Evolutionary conservation across 352 stramenopile species (phyloP).

Genomic region (Globisporangium echinulatum): DNA sequence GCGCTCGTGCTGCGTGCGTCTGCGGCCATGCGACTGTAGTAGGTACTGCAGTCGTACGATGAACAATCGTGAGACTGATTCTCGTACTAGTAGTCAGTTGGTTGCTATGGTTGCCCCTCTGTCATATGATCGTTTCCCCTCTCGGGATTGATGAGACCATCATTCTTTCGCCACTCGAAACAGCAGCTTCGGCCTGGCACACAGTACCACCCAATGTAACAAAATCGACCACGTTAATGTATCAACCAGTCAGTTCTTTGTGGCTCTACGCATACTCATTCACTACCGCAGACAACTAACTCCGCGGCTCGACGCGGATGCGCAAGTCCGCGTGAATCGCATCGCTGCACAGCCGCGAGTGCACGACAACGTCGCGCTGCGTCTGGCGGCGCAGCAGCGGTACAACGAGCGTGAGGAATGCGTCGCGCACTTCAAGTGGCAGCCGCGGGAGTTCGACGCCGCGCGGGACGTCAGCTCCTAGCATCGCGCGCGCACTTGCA

Average conservation of each 20-base stretch:
- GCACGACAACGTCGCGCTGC: slow-evolving; percentile 51
- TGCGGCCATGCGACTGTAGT: too few species aligned
- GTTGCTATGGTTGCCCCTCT: too few species aligned
- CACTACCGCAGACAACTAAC: neutral
- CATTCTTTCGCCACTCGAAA: too few species aligned
- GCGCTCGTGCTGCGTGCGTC: too few species aligned
- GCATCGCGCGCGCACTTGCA: slow-evolving; percentile 20
- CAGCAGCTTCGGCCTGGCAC: too few species aligned
- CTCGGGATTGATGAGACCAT: too few species aligned
- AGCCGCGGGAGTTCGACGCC: slow-evolving; percentile 66
- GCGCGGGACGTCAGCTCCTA: slow-evolving; percentile 49
- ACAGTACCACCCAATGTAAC: too few species aligned
- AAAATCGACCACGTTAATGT: too few species aligned
- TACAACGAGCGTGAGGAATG: slow-evolving; percentile 71
- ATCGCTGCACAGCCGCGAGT: slow-evolving; percentile 58
- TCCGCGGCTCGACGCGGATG: slow-evolving; percentile 46
- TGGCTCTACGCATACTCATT: neutral
- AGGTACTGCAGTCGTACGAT: too few species aligned
- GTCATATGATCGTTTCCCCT: too few species aligned
- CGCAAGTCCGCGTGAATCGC: slow-evolving; percentile 55
- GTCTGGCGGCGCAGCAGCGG: slow-evolving; percentile 69
- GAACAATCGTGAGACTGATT: too few species aligned
- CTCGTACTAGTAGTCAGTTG: too few species aligned
- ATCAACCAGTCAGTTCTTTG: neutral
- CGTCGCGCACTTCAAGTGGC: slow-evolving; percentile 61